Evolutionary conservation across 306 rosid species (phyloP), one percentile per base, ranked within the genome.

Genomic region (Castanea crenata): DNA sequence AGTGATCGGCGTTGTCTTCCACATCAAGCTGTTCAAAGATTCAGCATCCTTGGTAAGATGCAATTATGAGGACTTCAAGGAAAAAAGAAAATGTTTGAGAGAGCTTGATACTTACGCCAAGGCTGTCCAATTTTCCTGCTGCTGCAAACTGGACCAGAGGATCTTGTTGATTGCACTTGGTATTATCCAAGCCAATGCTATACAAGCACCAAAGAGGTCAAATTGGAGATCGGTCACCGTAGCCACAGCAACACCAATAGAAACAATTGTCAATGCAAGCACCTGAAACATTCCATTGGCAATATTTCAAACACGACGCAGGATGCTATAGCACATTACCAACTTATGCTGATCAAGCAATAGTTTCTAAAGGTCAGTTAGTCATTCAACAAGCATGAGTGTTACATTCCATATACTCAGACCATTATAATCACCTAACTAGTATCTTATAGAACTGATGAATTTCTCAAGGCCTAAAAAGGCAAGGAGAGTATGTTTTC

Each of bases 1-100:
- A 23, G 98, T 91, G 82, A 93, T 65, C 14, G 97, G 97, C 31
- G 97, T 93, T 74, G 93, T 93, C 84, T 93, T 91, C 97, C 98
- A 93, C 98, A 91, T 93, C 82, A 93, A 87, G 87, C 97, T 93
- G 85, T 83, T 74, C 57, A 55, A 76, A 3, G n/a, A 76, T 69
- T 82, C 69, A 84, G 82, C 58, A 75, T 61, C 74, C 75, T 59
- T 38, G 75, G 69, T 44, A 44, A 62, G 59, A 78, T 14, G 55
- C 57, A 78, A 64, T 65, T 14, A 67, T 34, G 77, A 6, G 16
- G 74, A 51, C 12, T 62, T 16, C 14, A 31, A 49, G 41, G 55
- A 44, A 51, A 29, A 19, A 38, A 20, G 56, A 55, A 31, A 52
- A 76, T 21, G 69, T 38, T 32, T 78, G n/a, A 20, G 76, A n/a